These are phyloP conservation scores for Ophiognomonia clavigignenti-juglandacearum DNA, from an alignment of 2,329 filamentous ascomycete species.

Conservation along the genomic window DNA sequence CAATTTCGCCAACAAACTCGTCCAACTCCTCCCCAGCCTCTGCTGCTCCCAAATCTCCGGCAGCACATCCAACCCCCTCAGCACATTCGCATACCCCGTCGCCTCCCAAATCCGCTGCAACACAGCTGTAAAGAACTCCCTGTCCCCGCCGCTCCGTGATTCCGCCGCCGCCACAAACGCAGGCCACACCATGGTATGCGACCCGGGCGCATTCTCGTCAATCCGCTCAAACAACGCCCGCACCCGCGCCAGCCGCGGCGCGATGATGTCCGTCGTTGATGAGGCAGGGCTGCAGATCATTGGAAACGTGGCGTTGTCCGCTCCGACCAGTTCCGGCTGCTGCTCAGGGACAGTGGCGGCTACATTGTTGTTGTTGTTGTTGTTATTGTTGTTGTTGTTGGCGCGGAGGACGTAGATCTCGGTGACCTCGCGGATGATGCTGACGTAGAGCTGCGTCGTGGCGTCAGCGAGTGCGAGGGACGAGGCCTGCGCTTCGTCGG, in stretches of 20 bases:
- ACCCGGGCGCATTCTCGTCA: constrained; percentile 6
- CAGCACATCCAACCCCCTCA: constrained; percentile 1
- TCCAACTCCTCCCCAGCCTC: constrained; percentile 6
- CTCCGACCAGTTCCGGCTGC: too few relatives aligned
- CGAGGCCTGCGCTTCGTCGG: not conserved
- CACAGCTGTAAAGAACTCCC: constrained; percentile 7
- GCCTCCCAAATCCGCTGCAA: constrained; percentile 8
- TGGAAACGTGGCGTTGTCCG: too few relatives aligned
- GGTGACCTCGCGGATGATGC: constrained; percentile 3
- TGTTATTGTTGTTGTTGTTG: not conserved
- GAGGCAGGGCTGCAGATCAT: too few relatives aligned
- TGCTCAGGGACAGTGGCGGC: not conserved
- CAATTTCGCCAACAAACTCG: constrained; percentile 4
- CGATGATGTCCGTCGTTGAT: constrained; percentile 1
- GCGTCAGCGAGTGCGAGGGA: not conserved
- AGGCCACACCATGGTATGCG: constrained; percentile 15
- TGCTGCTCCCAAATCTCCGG: constrained; percentile 11
- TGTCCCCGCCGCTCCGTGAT: constrained; percentile 3
- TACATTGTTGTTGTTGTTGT: not conserved
- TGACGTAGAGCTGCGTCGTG: constrained; percentile 8
- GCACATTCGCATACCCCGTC: constrained; percentile 12
- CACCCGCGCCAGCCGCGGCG: not conserved
- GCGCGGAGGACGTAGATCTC: constrained; percentile 12
- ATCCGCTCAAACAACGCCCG: constrained; percentile 9
- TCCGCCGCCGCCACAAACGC: constrained; percentile 14